Base-by-base conservation (phyloP, 495 filamentous ascomycete genomes). In the Geoglossum glabrum region DNA sequence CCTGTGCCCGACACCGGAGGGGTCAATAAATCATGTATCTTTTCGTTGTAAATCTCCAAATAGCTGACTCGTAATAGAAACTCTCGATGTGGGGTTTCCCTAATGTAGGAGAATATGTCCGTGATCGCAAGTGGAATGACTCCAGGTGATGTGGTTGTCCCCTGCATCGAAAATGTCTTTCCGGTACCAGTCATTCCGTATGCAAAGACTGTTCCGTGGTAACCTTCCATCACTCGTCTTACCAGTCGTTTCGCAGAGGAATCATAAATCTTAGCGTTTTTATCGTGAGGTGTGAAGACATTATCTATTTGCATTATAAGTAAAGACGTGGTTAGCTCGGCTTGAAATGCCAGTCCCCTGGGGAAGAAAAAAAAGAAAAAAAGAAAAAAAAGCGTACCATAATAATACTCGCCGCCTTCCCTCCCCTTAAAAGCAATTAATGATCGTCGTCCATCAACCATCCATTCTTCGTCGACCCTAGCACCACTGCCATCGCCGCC, bases 151-250 rank as follows among this genome's bases (percentile, higher is more conserved):
- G 85, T 87, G 52, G 92, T 89, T 26, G 92, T 98, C 59, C 92
- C 92, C 69, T 98, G 92, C 92, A 98, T 98, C 49, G 90, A 95
- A 63, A 96, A 98, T 10, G 92, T 98, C 69, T 98, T 98, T 46
- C 92, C 92, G 1, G 92, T 98, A 43, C 92, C 92, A 25, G 92
- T 98, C 93, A 97, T 96, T 64, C 92, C 92, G 70, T 98, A 98
- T 21, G 92, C 92, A 64, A 98, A 98, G 17, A 98, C 92, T 0
- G 92, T 98, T 57, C 90, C 92, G 66, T 97, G 90, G 64, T 97
- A 98, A 31, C 92, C 92, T 73, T 98, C 90, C 92, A 98, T 98
- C 21, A 98, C 92, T 61, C 92, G 78, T 61, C 92, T 83, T 27
- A 98, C 92, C 33, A 98, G 74, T 33, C 92, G 85, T 71, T 97